Base-by-base conservation (phyloP, 768 basidiomycete genomes). In the Naganishia vaughanmartiniae region DNA sequence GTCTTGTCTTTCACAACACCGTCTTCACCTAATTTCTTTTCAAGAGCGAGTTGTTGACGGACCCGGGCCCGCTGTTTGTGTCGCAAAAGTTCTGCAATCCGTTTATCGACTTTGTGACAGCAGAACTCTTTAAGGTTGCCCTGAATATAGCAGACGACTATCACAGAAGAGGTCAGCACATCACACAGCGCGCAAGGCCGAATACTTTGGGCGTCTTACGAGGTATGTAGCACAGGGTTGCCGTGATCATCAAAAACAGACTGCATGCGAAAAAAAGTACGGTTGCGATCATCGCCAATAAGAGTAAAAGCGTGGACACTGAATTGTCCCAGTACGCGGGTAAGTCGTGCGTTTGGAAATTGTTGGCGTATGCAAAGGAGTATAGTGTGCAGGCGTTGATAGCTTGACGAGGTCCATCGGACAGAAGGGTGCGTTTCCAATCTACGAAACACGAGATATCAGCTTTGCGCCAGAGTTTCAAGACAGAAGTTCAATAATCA, bases 101-200 rank as follows among this genome's bases (percentile, higher is more conserved):
- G 93, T 91, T 97, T 97, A 84, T 99, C 95, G 60, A 97, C 92
- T 82, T 97, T 96, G 84, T 98, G 92, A 80, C 94, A 97, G 81
- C 91, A 92, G 83, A 96, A 97, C 85, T 99, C 95, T 89, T 99
- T 99, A 65, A 99, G 83, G 81, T 99, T 99, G 24, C 95, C 96
- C 78, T 90, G 91, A 75, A 99, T 98, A 77, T 95, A 92, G 79
- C 90, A 89, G 31, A 99, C 85, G 55, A 98, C 60, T 63, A 34
- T 26, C 1, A 17, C 36, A 26, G 60, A 26, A 7, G 10, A 30
- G 15, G 26, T 63, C 60, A 63, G 60, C 60, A 34, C 14, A 15
- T 19, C 4, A 14, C 17, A 11, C n/a, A 36, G 7, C 57, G 39
- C 6, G 2, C 33, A 26, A 55, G 42, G 6, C 33, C 11, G 26